phyloP scores from a whole-genome alignment of 2,329 filamentous ascomycete genomes.

The Trichoderma sp. region DNA sequence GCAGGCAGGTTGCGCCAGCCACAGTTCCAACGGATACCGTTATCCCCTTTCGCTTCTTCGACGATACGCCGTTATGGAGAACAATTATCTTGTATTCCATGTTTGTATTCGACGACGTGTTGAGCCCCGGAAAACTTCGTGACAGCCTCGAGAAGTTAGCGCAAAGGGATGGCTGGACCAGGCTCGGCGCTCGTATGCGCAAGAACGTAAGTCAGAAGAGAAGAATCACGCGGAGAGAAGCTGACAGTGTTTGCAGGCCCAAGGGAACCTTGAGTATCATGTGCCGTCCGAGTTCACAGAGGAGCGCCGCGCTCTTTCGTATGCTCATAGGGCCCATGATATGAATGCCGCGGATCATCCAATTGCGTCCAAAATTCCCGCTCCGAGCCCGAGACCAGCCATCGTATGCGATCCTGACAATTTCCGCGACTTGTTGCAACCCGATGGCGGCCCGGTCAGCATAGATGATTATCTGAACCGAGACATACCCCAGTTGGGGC shows the following conservation, averaged over 20 bases:
- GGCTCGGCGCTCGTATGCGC: background rate
- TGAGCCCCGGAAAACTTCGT: background rate
- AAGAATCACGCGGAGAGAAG: no score
- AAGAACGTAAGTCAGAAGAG: background rate
- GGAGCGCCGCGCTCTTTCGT: background rate
- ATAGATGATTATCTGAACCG: background rate
- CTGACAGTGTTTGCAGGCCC: background rate
- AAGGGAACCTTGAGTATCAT: conserved; percentile 1
- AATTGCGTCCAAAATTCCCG: conserved; percentile 2
- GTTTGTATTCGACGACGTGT: conserved; percentile 23
- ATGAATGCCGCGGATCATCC: background rate
- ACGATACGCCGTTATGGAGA: background rate
- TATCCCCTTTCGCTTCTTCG: background rate
- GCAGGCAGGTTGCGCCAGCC: background rate
- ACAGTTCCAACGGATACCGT: background rate
- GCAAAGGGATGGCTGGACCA: background rate
- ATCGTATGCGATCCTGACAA: conserved; percentile 8
- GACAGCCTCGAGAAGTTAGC: background rate
- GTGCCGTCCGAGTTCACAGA: background rate
- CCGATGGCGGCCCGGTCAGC: background rate
- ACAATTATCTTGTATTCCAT: background rate
- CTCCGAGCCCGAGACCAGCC: background rate
- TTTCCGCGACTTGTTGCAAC: background rate
- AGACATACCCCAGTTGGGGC: background rate
- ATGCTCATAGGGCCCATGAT: background rate